phyloP scores from a whole-genome alignment of 2,329 filamentous ascomycete species.

The Aspergillus pseudotamarii region DNA sequence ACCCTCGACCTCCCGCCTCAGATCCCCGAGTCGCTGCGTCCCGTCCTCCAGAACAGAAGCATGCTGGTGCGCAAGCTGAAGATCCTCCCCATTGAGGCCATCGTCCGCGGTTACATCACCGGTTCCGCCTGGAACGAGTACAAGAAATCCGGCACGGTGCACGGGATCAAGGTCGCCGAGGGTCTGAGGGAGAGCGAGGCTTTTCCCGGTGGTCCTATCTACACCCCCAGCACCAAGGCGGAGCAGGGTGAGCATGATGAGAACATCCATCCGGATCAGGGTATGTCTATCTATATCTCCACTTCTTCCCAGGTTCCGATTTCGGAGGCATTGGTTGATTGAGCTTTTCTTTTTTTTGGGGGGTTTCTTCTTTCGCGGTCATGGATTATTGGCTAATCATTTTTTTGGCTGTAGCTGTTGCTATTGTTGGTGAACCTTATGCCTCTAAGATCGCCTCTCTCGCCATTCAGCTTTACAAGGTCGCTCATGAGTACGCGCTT shows the following conservation, averaged over 20 bases:
- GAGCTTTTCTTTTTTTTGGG: not conserved
- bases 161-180: conserved; percentile 70
- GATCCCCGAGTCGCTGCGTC: conserved; percentile 52
- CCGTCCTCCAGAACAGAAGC: conserved; percentile 63
- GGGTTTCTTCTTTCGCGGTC: not conserved
- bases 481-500: conserved; percentile 47
- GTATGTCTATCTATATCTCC: conserved; percentile 39
- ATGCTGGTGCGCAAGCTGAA: conserved; percentile 77
- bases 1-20: conserved; percentile 58
- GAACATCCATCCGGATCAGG: conserved; percentile 76
- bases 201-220: conserved; percentile 68
- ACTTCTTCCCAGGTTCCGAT: not conserved
- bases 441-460: conserved; percentile 68
- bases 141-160: conserved; percentile 71
- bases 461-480: conserved; percentile 65
- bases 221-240: conserved; percentile 85
- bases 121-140: conserved; percentile 85
- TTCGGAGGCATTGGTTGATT: not conserved
- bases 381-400: not conserved
- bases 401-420: conserved; percentile 42
- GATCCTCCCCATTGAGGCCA: conserved; percentile 78
- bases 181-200: conserved; percentile 72
- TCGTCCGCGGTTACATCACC: conserved; percentile 88
- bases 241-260: conserved; percentile 77
- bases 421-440: conserved; percentile 67